phyloP scores from a whole-genome alignment of 768 basidiomycete genomes.

The Russula compacta region DNA sequence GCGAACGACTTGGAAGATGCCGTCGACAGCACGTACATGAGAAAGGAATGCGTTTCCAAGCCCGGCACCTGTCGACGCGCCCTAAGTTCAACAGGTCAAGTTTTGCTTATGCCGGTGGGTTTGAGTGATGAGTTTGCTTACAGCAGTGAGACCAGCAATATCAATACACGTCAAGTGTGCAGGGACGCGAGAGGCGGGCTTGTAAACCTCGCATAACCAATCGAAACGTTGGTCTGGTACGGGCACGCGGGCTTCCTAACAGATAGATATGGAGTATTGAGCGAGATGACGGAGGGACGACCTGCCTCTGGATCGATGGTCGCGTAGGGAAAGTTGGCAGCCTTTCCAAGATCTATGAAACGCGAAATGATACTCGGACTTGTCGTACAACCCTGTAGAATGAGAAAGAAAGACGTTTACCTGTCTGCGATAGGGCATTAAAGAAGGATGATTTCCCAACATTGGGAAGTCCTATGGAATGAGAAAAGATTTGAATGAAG shows the following conservation, averaged over 20 bases:
- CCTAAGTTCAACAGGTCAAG: conserved; percentile 34
- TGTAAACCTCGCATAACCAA: conserved; percentile 88
- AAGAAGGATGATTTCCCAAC: conserved; percentile 99
- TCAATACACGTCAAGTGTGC: conserved; percentile 97
- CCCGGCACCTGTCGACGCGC: conserved; percentile 96
- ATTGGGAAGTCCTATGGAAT: conserved; percentile 70
- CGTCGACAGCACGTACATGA: conserved; percentile 96
- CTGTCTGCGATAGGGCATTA: conserved; percentile 89
- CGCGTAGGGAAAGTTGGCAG: conserved; percentile 96
- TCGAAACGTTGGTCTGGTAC: conserved; percentile 93
- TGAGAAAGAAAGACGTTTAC: conserved; percentile 34
- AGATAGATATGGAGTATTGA: background rate
- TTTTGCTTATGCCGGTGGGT: background rate
- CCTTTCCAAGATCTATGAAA: conserved; percentile 71
- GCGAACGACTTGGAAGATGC: conserved; percentile 97
- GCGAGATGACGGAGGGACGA: background rate
- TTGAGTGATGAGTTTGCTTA: conserved; percentile 30
- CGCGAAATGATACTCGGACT: conserved; percentile 14
- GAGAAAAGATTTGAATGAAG: background rate
- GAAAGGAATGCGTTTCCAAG: conserved; percentile 97
- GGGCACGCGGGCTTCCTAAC: conserved; percentile 80
- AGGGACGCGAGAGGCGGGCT: conserved; percentile 79
- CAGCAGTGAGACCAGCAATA: conserved; percentile 94
- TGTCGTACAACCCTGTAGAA: background rate
- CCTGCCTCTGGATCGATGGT: conserved; percentile 78